phyloP scores from a whole-genome alignment of 495 filamentous ascomycete genomes.

The Annulohypoxylon moriforme region DNA sequence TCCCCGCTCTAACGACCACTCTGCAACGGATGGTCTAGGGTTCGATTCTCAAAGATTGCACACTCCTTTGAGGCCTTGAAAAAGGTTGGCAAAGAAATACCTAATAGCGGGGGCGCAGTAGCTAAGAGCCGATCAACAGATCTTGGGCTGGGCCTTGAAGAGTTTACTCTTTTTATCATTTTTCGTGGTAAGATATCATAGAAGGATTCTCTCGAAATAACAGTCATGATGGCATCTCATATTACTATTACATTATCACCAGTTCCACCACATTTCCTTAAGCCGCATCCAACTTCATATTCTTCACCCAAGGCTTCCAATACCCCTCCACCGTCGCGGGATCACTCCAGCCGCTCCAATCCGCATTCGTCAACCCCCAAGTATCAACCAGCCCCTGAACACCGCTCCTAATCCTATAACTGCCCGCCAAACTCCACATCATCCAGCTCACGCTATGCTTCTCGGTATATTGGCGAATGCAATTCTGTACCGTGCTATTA shows the following conservation, averaged over 20 bases:
- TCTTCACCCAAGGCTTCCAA: conserved; percentile 54
- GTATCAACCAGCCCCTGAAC: conserved; percentile 60
- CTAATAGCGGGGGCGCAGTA: too few species aligned
- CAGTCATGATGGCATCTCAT: neutral
- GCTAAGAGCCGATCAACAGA: too few species aligned
- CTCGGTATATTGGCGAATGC: conserved; percentile 59
- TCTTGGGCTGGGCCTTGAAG: too few species aligned
- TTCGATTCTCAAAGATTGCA: too few species aligned
- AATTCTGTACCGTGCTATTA: conserved; percentile 58
- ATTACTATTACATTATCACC: neutral
- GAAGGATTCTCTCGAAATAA: neutral
- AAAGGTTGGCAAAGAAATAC: too few species aligned
- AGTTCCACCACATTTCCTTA: neutral
- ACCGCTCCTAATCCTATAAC: conserved; percentile 65
- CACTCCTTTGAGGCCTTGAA: too few species aligned
- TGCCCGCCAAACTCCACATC: conserved; percentile 65
- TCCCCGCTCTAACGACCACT: too few species aligned
- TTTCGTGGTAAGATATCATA: too few species aligned
- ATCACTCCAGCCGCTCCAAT: conserved; percentile 57
- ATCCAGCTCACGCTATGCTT: conserved; percentile 64
- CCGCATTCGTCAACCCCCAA: conserved; percentile 57
- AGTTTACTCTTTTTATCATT: neutral
- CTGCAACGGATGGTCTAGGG: too few species aligned
- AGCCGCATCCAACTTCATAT: conserved; percentile 41
- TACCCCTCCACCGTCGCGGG: conserved; percentile 48